These are phyloP conservation scores for Calonectria fujianensis DNA, from an alignment of 2,329 filamentous ascomycete species.

Conservation along the genomic window DNA sequence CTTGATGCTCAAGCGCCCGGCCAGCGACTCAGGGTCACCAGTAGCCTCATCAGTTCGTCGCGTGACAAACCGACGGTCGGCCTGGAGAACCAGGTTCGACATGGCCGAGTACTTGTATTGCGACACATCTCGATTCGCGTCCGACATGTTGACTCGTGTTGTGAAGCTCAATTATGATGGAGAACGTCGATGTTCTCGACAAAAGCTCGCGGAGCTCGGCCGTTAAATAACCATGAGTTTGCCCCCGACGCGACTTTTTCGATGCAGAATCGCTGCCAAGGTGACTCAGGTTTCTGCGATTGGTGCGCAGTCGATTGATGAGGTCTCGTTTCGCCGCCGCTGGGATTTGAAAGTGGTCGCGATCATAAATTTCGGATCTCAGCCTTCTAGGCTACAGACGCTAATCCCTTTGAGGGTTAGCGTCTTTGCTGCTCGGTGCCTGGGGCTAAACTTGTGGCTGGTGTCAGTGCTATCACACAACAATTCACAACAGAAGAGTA, in stretches of 20 bases:
- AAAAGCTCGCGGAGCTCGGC: slow-evolving; percentile 59
- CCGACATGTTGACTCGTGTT: slow-evolving; percentile 77
- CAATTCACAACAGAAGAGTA: background rate
- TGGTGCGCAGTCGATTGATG: slow-evolving; percentile 51
- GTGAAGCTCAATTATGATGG: slow-evolving; percentile 53
- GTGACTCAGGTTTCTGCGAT: slow-evolving; percentile 50
- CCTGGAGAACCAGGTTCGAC: slow-evolving; percentile 99
- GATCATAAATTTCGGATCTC: slow-evolving; percentile 62
- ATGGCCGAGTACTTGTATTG: slow-evolving; percentile 99
- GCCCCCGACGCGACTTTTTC: slow-evolving; percentile 45
- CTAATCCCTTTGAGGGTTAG: slow-evolving; percentile 44
- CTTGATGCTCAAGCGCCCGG: slow-evolving; percentile 92
- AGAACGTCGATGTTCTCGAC: slow-evolving; percentile 62
- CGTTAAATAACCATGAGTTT: slow-evolving; percentile 61
- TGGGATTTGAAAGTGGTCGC: slow-evolving; percentile 49
- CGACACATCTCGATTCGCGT: slow-evolving; percentile 87
- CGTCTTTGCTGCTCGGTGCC: slow-evolving; percentile 41
- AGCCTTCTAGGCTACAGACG: slow-evolving; percentile 48
- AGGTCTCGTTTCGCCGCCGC: slow-evolving; percentile 46
- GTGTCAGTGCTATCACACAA: background rate
- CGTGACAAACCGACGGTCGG: slow-evolving; percentile 95
- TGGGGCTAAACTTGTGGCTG: slow-evolving; percentile 42
- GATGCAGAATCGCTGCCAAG: slow-evolving; percentile 43
- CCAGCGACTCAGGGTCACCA: slow-evolving; percentile 97
- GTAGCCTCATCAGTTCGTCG: slow-evolving; percentile 95